These are phyloP conservation scores for Aspergillus novofumigatus DNA, from an alignment of 2,329 filamentous ascomycete genomes.

Conservation along the genomic window DNA sequence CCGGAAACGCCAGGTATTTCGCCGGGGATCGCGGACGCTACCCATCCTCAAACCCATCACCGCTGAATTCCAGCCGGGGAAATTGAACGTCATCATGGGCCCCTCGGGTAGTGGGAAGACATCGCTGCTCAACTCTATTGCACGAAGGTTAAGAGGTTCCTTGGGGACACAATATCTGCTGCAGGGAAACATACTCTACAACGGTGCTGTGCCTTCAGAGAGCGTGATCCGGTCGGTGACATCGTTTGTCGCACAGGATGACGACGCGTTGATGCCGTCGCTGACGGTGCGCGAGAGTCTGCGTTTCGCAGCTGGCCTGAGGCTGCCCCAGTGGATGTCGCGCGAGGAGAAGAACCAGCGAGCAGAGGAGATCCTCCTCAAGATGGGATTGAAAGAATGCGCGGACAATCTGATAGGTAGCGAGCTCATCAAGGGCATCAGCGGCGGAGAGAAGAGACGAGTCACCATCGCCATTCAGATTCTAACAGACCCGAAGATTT, in stretches of 20 bases:
- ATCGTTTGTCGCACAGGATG: constrained; percentile 75
- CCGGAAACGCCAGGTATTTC: constrained; percentile 55
- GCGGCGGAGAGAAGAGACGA: constrained; percentile 72
- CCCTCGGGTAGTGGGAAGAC: constrained; percentile 76
- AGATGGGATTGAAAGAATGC: constrained; percentile 74
- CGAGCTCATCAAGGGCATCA: constrained; percentile 71
- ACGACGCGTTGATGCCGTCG: constrained; percentile 69
- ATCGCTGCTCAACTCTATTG: constrained; percentile 69
- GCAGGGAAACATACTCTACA: constrained; percentile 64
- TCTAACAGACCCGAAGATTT: constrained; percentile 67
- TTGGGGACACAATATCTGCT: constrained; percentile 59
- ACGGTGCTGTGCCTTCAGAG: constrained; percentile 63
- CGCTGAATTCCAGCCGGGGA: constrained; percentile 63
- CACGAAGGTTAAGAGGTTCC: constrained; percentile 60
- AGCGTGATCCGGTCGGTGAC: constrained; percentile 67
- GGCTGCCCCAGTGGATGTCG: constrained; percentile 67
- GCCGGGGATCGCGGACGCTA: constrained; percentile 39
- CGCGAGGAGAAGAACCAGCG: constrained; percentile 62
- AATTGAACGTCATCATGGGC: constrained; percentile 74
- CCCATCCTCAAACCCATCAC: constrained; percentile 64
- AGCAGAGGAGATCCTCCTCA: constrained; percentile 67
- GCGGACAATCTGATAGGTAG: constrained; percentile 70
- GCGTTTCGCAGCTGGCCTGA: constrained; percentile 64
- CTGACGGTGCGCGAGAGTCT: constrained; percentile 73
- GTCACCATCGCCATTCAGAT: constrained; percentile 76